Evolutionary conservation across 345 rosid genomes (phyloP), one percentile per base, ranked within the genome.

Genomic region (Euphorbia tirucalli): DNA sequence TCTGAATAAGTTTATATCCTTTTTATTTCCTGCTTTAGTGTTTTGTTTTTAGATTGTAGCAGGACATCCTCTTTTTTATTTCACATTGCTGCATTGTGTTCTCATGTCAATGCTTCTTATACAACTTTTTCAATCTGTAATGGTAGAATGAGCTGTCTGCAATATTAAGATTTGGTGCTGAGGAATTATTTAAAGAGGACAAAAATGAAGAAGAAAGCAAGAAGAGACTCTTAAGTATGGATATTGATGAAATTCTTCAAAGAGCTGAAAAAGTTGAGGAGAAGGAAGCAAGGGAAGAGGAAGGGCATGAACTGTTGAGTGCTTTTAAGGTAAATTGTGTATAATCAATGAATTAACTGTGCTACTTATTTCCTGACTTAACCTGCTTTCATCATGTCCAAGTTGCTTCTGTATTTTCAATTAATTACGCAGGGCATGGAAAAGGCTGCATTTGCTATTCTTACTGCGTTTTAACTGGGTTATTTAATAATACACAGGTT

Each of bases 241-340:
- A 96, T 77, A 96, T 96, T 69, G 98, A 96, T 78, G 98, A 96
- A 84, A 93, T 96, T 66, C 90, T 96, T 74, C 96, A 96, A 85
- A 84, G 99, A 78, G 99, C 98, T 19, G 98, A 96, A 85, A 88
- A 90, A 87, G 98, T 96, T 63, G 95, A 96, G 80, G 99, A 93
- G 70, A 85, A 85, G 80, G 89, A 85, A 66, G 70, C 76, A 66
- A 93, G 28, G 62, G 85, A 66, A 69, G 89, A 91, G 83, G 66
- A 85, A 70, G 97, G 85, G 60, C 71, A 84, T 75, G 98, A 93
- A 81, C 80, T 96, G 83, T 80, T 96, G 85, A 88, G 93, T 82
- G 95, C 98, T 80, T 96, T 96, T 77, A 96, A 96, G 98, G 99
- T 83, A 85, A 83, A 25, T 30, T 25, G 5, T n/a, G 35, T 32